Percentiles rank a stretch among this genome's conserved stretches.
Conservation (phyloP, 1,284 basidiomycete genomes). For the Heterobasidion parviporum region DNA sequence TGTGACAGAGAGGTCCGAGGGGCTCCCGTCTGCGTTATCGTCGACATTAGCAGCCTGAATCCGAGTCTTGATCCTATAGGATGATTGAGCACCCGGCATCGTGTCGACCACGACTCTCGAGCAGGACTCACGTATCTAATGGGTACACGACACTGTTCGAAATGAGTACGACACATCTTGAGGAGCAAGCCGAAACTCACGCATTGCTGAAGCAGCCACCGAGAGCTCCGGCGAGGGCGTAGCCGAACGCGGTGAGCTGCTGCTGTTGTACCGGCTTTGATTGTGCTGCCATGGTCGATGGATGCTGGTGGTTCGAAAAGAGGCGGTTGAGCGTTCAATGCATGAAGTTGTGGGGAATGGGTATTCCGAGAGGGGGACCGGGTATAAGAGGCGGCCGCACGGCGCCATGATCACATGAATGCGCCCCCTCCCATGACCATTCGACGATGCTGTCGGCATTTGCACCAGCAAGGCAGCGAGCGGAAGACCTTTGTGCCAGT, state of each 20-base stretch:
- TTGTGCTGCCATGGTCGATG: background rate
- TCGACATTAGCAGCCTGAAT: conserved; percentile 68
- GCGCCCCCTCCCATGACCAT: background rate
- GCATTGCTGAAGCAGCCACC: conserved; percentile 91
- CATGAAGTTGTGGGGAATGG: background rate
- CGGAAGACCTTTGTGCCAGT: background rate
- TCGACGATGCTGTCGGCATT: background rate
- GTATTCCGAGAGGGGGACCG: background rate
- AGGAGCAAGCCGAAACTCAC: conserved; percentile 40
- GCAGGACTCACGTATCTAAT: conserved; percentile 73
- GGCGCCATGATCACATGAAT: background rate
- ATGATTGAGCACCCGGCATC: conserved; percentile 2
- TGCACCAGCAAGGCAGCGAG: too few relatives aligned
- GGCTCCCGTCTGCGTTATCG: conserved; percentile 39
- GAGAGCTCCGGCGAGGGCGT: conserved; percentile 90
- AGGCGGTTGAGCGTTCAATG: background rate
- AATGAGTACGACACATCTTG: background rate
- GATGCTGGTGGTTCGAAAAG: background rate
- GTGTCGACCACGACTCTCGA: background rate
- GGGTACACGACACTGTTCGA: conserved; percentile 83
- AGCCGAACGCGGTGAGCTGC: conserved; percentile 83
- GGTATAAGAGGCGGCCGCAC: background rate
- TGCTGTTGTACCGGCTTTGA: conserved; percentile 12
- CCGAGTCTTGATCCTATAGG: conserved; percentile 81
- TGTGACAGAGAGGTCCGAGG: conserved; percentile 54